phyloP scores from a whole-genome alignment of 2,329 filamentous ascomycete genomes.

The Cadophora gregata region DNA sequence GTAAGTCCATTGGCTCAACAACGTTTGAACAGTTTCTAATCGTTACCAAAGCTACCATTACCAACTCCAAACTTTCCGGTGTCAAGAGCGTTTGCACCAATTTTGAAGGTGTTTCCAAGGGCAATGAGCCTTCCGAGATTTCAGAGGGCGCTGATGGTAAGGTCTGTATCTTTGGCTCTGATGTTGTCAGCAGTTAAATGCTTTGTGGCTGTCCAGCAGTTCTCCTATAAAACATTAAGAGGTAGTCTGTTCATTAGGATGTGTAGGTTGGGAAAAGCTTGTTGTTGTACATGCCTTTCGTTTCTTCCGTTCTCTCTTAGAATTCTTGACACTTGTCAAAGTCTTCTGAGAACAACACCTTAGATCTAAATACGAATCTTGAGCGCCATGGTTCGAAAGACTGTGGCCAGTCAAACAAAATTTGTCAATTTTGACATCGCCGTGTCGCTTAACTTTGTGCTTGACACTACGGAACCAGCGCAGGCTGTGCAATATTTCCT shows the following conservation, averaged over 20 bases:
- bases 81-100: slow-evolving; percentile 32
- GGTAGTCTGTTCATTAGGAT: not conserved
- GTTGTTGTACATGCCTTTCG: slow-evolving; percentile 16
- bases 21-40: slow-evolving; percentile 27
- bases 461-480: too few relatives aligned
- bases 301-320: not conserved
- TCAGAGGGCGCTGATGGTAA: slow-evolving; percentile 47
- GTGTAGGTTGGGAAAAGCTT: slow-evolving; percentile 6
- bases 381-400: not conserved
- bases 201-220: not conserved
- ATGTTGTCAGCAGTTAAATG: slow-evolving; percentile 22
- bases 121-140: slow-evolving; percentile 48
- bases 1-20: slow-evolving; percentile 25
- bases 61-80: slow-evolving; percentile 45
- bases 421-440: not conserved
- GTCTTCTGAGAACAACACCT: not conserved
- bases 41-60: slow-evolving; percentile 45
- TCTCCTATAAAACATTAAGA: not conserved
- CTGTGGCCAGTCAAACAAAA: slow-evolving; percentile 2
- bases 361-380: slow-evolving; percentile 3
- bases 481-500: too few relatives aligned
- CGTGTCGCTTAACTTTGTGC: not conserved
- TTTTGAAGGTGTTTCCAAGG: slow-evolving; percentile 47
- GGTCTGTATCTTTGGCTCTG: slow-evolving; percentile 41
- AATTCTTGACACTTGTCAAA: not conserved